phyloP scores from a whole-genome alignment of 139 green algal genomes.

The Chlorella sp. region DNA sequence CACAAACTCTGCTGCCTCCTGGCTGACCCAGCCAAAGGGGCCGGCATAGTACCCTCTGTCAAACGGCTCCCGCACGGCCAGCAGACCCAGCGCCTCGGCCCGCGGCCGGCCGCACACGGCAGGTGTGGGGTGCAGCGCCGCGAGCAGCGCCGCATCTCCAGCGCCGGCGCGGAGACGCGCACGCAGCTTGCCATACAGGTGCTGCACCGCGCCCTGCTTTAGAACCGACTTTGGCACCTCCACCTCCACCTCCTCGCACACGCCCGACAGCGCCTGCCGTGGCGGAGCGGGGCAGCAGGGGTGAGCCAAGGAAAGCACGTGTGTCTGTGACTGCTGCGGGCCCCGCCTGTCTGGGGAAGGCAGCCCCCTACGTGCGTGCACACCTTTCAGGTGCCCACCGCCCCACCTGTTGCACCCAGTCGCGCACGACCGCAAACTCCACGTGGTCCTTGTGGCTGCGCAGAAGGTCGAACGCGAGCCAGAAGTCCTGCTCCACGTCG shows the following conservation, averaged over 20 bases:
- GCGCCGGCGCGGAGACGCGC: conserved; percentile 55
- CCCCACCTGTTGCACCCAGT: conserved; percentile 71
- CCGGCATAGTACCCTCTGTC: conserved; percentile 96
- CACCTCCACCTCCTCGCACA: conserved; percentile 65
- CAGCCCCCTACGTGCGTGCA: no score
- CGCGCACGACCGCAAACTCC: conserved; percentile 90
- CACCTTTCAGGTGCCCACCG: not conserved
- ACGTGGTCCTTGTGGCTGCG: conserved; percentile 89
- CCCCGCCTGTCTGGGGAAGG: no score
- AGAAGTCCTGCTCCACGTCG: conserved; percentile 86
- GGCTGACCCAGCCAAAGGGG: conserved; percentile 93
- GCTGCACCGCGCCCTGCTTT: conserved; percentile 90
- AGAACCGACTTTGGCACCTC: conserved; percentile 91
- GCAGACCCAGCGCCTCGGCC: conserved; percentile 31
- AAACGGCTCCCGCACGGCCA: conserved; percentile 81
- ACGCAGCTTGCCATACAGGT: conserved; percentile 91
- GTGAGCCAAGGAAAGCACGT: not conserved
- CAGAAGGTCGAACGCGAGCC: conserved; percentile 86
- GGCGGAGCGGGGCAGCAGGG: not conserved
- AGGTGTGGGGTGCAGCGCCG: conserved; percentile 86
- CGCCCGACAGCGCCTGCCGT: conserved; percentile 18
- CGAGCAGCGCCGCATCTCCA: conserved; percentile 50
- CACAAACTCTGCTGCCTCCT: conserved; percentile 87
- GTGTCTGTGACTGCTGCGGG: no score
- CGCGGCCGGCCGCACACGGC: conserved; percentile 88